A percentile compares a stretch with the other conserved stretches of the same genome.
Evolutionary conservation across 495 filamentous ascomycete genomes (phyloP).

Genomic region (Neurospora sp.): DNA sequence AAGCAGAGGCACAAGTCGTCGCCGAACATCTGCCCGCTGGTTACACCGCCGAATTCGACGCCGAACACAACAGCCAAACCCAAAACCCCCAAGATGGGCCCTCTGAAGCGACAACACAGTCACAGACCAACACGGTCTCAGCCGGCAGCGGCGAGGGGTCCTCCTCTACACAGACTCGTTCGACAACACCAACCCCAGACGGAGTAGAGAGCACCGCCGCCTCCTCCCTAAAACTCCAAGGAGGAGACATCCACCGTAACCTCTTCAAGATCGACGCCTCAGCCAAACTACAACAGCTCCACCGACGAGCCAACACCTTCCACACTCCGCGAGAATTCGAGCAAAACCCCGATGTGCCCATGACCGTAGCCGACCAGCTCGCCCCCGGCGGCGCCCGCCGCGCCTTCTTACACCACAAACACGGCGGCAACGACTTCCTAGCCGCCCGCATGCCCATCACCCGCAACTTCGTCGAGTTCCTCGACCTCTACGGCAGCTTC

Average conservation of each 20-base stretch:
- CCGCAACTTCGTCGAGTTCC: slow-evolving; percentile 56
- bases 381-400: slow-evolving; percentile 54
- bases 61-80: background rate
- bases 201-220: slow-evolving; percentile 15
- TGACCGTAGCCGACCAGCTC: slow-evolving; percentile 42
- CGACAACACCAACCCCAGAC: background rate
- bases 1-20: slow-evolving; percentile 26
- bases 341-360: slow-evolving; percentile 10
- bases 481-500: slow-evolving; percentile 61
- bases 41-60: slow-evolving; percentile 35
- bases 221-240: slow-evolving; percentile 53
- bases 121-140: slow-evolving; percentile 22
- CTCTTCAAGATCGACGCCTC: slow-evolving; percentile 54
- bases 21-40: slow-evolving; percentile 36
- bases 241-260: slow-evolving; percentile 59
- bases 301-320: slow-evolving; percentile 50
- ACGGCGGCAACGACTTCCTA: slow-evolving; percentile 27
- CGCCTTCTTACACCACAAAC: slow-evolving; percentile 40
- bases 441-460: slow-evolving; percentile 41
- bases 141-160: slow-evolving; percentile 54
- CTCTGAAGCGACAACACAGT: background rate
- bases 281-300: slow-evolving; percentile 33
- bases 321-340: slow-evolving; percentile 30
- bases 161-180: slow-evolving; percentile 49
- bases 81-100: slow-evolving; percentile 12